phyloP scores from a whole-genome alignment of 495 filamentous ascomycete genomes.

The Tuber brumale region DNA sequence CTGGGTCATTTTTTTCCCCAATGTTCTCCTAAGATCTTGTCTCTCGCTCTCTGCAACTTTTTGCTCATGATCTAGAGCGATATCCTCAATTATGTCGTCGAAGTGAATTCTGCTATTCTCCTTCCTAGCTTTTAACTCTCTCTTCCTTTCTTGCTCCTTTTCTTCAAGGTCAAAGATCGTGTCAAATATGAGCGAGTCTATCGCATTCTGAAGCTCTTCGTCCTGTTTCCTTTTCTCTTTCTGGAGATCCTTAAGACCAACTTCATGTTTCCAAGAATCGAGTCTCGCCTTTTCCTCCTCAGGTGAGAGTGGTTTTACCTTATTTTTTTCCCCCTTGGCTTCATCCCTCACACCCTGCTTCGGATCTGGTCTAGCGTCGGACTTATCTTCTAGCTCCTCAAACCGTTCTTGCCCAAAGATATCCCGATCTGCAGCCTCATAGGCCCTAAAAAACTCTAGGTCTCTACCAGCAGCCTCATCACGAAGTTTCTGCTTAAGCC shows the following conservation, averaged over 20 bases:
- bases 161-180: not conserved
- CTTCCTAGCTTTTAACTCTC: not conserved
- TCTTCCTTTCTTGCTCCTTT: slow-evolving; percentile 4
- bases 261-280: not conserved
- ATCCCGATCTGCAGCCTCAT: slow-evolving; percentile 20
- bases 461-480: not conserved
- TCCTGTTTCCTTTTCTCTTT: slow-evolving; percentile 6
- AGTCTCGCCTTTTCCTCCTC: not conserved
- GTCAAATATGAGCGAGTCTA: not conserved
- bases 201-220: not conserved
- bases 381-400: slow-evolving; percentile 20
- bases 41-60: slow-evolving; percentile 12
- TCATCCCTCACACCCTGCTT: not conserved
- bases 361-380: not conserved
- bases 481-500: slow-evolving; percentile 5
- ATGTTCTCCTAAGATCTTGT: slow-evolving; percentile 9
- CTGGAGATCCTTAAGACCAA: not conserved
- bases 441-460: slow-evolving; percentile 19
- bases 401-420: slow-evolving; percentile 25
- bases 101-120: not conserved
- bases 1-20: slow-evolving; percentile 8
- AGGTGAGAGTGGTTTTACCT: not conserved
- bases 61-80: slow-evolving; percentile 24
- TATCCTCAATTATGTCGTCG: slow-evolving; percentile 22
- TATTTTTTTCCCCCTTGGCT: not conserved